Conservation (phyloP, 371 early-diverging fungal genomes). For the Zopfochytrium polystomum region DNA sequence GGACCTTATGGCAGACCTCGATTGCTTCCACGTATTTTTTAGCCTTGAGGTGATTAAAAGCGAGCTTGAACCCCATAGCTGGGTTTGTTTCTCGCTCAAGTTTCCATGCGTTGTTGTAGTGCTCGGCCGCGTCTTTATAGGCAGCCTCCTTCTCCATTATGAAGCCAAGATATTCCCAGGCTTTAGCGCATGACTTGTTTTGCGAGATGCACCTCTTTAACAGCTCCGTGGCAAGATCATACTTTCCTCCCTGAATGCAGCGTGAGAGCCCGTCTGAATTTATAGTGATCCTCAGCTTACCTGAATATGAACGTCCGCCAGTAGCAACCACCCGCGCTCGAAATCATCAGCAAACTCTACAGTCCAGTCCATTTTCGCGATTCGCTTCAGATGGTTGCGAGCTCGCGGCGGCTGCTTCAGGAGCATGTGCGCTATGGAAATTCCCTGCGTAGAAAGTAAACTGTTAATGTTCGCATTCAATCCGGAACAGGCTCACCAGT, state of each 20-base stretch:
- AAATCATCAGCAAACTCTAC: conserved; percentile 40
- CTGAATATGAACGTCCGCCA: conserved; percentile 51
- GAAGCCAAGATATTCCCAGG: conserved; percentile 49
- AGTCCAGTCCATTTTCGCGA: conserved; percentile 48
- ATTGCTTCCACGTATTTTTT: conserved; percentile 48
- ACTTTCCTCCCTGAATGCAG: conserved; percentile 40
- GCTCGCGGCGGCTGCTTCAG: conserved; percentile 51
- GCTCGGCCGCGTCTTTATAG: conserved; percentile 47
- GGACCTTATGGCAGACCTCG: conserved; percentile 44
- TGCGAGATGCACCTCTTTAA: conserved; percentile 32
- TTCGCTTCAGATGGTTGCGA: conserved; percentile 47
- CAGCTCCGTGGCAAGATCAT: conserved; percentile 48
- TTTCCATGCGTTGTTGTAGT: conserved; percentile 47
- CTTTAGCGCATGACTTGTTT: conserved; percentile 44
- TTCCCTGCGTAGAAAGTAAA: conserved; percentile 27
- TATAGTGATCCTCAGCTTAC: conserved; percentile 7
- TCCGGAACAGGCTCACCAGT: conserved; percentile 21
- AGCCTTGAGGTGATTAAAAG: conserved; percentile 51
- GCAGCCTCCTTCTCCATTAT: conserved; percentile 52
- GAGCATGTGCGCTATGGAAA: conserved; percentile 44
- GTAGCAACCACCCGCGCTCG: conserved; percentile 45
- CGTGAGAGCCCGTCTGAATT: background rate
- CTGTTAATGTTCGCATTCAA: background rate
- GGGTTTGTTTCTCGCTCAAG: conserved; percentile 41
- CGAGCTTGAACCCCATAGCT: conserved; percentile 49